phyloP scores from a whole-genome alignment of 2,329 filamentous ascomycete genomes.

The Septoria petroselini region DNA sequence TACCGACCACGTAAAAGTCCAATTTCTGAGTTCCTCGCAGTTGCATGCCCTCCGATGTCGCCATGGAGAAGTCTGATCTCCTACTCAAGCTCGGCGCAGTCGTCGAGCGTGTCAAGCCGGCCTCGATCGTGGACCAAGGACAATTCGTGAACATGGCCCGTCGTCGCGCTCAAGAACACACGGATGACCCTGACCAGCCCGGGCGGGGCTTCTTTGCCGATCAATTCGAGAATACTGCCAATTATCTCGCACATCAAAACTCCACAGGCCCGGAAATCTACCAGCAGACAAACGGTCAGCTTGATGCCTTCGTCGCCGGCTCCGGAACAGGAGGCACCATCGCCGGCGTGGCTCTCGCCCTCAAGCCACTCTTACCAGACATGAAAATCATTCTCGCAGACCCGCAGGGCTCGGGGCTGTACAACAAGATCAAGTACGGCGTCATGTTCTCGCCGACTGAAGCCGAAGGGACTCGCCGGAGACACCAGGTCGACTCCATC shows the following conservation, averaged over 20 bases:
- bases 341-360: constrained; percentile 75
- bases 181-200: constrained; percentile 52
- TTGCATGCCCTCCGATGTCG: constrained; percentile 94
- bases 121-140: constrained; percentile 85
- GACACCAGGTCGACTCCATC: constrained; percentile 90
- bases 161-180: constrained; percentile 71
- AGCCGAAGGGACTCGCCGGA: constrained; percentile 80
- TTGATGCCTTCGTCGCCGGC: constrained; percentile 89
- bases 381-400: constrained; percentile 81
- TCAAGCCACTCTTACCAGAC: constrained; percentile 68
- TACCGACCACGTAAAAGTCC: constrained; percentile 1
- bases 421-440: constrained; percentile 85
- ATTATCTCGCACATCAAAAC: constrained; percentile 78
- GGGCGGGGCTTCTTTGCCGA: constrained; percentile 90
- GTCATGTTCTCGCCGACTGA: constrained; percentile 94
- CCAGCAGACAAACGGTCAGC: constrained; percentile 65
- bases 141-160: constrained; percentile 95
- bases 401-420: constrained; percentile 88
- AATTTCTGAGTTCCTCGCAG: constrained; percentile 37
- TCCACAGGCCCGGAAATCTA: constrained; percentile 89
- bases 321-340: constrained; percentile 94
- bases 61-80: constrained; percentile 81
- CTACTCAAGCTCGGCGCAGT: constrained; percentile 83
- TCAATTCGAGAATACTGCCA: constrained; percentile 89
- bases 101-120: constrained; percentile 87